These are phyloP conservation scores for Metschnikowia lunata DNA, from an alignment of 805 yeast genomes.

Conservation along the genomic window DNA sequence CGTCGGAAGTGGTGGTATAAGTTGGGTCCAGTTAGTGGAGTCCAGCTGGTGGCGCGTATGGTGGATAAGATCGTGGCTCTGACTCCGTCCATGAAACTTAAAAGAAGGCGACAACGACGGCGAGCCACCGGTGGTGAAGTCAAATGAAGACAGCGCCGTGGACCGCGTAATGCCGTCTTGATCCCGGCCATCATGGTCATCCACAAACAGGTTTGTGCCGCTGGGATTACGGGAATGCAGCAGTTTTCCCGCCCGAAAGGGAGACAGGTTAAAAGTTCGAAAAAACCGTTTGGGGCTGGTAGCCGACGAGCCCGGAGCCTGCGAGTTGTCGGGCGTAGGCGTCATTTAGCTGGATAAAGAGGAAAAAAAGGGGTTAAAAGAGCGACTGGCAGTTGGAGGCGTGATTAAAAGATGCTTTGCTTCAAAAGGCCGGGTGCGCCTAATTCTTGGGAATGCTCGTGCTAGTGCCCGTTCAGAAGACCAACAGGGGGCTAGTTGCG, in stretches of 20 bases:
- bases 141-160: constrained; percentile 1
- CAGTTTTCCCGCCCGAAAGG: constrained; percentile 11
- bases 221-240: neutral
- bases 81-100: constrained; percentile 13
- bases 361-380: neutral
- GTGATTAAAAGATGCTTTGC: neutral
- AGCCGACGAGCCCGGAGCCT: neutral
- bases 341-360: neutral
- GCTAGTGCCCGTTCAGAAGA: too few relatives aligned
- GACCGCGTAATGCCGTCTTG: neutral
- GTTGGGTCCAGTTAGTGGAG: constrained; percentile 25
- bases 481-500: too few relatives aligned
- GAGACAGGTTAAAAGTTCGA: constrained; percentile 15
- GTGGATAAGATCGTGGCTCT: constrained; percentile 11
- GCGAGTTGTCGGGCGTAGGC: constrained; percentile 1
- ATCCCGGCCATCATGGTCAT: neutral
- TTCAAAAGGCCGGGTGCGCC: too few relatives aligned
- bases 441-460: too few relatives aligned
- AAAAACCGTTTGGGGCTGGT: constrained; percentile 19
- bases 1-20: constrained; percentile 33
- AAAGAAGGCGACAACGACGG: constrained; percentile 4
- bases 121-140: constrained; percentile 3
- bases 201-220: neutral
- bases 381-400: constrained; percentile 2
- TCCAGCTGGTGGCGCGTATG: constrained; percentile 7